Percentiles rank a stretch among this genome's conserved stretches.
Conservation (phyloP, 192 early-diverging fungal genomes). For the Piromyces sp. region DNA sequence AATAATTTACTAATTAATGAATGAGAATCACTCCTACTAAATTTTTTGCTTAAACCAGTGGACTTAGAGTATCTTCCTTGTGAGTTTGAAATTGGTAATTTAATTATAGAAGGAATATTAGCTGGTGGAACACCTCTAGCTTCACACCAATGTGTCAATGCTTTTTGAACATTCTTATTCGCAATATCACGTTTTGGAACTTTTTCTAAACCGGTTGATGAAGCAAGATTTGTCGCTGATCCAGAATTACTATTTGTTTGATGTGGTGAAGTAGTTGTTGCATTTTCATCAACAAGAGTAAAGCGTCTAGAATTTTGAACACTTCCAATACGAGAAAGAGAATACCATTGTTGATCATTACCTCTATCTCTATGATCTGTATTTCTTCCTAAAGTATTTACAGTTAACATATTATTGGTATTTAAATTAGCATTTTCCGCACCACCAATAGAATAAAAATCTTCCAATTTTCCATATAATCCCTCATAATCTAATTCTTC, state of each 20-base stretch:
- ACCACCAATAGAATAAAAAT: background rate
- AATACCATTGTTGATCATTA: background rate
- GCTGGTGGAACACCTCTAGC: background rate
- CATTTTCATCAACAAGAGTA: background rate
- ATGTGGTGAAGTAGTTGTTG: background rate
- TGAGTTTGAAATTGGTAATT: background rate
- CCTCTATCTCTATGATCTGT: background rate
- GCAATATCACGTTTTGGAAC: background rate
- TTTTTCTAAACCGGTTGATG: background rate
- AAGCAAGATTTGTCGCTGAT: background rate
- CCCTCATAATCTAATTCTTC: background rate
- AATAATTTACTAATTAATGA: conserved; percentile 11
- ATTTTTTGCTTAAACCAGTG: background rate
- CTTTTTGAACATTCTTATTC: background rate
- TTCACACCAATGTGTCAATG: background rate
- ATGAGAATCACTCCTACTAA: background rate
- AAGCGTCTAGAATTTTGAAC: background rate
- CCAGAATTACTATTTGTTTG: background rate
- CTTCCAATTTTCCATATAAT: background rate
- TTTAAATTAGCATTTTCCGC: background rate
- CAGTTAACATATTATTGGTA: background rate
- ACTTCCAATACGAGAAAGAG: background rate
- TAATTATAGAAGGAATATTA: background rate
- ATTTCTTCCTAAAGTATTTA: background rate
- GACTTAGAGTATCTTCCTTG: background rate